These are phyloP conservation scores for Przewalskia tangutica DNA, from an alignment of 257 asterid genomes.

Conservation along the genomic window DNA sequence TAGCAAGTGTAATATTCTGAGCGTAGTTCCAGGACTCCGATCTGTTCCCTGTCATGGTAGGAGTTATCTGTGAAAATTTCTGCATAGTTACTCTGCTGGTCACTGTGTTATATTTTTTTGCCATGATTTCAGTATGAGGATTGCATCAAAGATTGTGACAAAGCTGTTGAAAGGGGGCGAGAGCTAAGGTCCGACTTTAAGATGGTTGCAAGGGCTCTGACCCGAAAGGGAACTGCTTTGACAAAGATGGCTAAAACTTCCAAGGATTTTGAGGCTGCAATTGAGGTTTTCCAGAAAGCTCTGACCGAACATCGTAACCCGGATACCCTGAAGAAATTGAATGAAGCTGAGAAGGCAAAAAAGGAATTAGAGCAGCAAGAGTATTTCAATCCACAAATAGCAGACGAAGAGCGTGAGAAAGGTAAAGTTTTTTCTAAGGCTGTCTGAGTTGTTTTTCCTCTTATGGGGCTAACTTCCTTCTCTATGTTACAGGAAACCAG, in stretches of 20 bases:
- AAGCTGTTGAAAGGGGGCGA: slow-evolving; percentile 92
- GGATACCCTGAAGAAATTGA: slow-evolving; percentile 78
- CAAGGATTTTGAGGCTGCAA: slow-evolving; percentile 71
- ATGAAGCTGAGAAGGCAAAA: slow-evolving; percentile 91
- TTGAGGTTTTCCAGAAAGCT: slow-evolving; percentile 86
- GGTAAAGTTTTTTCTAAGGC: slow-evolving; percentile 26
- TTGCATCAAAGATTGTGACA: slow-evolving; percentile 83
- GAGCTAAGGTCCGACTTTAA: slow-evolving; percentile 80
- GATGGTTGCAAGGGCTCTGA: slow-evolving; percentile 88
- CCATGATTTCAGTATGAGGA: slow-evolving; percentile 51
- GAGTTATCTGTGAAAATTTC: neutral
- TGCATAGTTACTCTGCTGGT: neutral
- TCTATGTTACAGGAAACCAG: slow-evolving; percentile 47
- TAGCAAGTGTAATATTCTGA: neutral
- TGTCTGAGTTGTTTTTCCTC: neutral
- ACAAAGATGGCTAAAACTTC: slow-evolving; percentile 70
- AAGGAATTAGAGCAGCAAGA: slow-evolving; percentile 87
- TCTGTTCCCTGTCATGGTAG: neutral
- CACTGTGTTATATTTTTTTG: neutral
- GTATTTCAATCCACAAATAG: slow-evolving; percentile 68
- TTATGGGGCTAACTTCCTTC: neutral
- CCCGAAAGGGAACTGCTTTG: slow-evolving; percentile 88
- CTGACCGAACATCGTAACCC: slow-evolving; percentile 92
- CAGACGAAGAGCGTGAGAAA: slow-evolving; percentile 97
- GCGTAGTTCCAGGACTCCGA: neutral